Evolutionary conservation across 148 eudicot species (phyloP).

Genomic region (Spergularia bocconei): DNA sequence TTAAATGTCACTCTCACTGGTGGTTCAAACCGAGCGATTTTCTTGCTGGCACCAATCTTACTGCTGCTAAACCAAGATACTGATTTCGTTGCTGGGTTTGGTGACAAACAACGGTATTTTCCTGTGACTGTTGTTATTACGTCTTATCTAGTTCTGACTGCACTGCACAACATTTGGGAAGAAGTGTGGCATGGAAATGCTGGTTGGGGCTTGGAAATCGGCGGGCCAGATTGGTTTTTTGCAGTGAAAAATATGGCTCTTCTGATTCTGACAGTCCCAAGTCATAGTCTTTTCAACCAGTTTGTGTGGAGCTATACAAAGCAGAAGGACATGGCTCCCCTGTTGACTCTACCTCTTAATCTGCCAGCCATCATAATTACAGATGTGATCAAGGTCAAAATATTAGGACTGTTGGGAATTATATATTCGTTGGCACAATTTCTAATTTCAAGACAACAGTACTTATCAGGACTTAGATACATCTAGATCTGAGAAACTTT

Average conservation of each 20-base stretch:
- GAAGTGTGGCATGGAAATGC: conserved; percentile 87
- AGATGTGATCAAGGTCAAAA: conserved; percentile 82
- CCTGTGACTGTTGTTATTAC: conserved; percentile 81
- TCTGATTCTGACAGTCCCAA: conserved; percentile 82
- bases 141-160: conserved; percentile 63
- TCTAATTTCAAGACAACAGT: conserved; percentile 86
- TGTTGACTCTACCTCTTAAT: conserved; percentile 85
- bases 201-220: conserved; percentile 90
- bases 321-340: conserved; percentile 64
- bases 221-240: conserved; percentile 89
- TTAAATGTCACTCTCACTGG: conserved; percentile 79
- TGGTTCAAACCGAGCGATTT: conserved; percentile 94
- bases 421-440: conserved; percentile 89
- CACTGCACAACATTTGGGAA: conserved; percentile 79
- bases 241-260: conserved; percentile 92
- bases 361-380: conserved; percentile 75
- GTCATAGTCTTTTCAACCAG: conserved; percentile 86
- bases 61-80: conserved; percentile 92
- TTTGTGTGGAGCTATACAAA: conserved; percentile 91
- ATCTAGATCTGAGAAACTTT: conserved; percentile 49
- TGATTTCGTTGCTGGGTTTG: conserved; percentile 96
- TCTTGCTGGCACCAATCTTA: conserved; percentile 91
- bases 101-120: conserved; percentile 95
- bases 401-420: conserved; percentile 82
- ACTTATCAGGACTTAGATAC: conserved; percentile 90